These are phyloP conservation scores for Neocucurbitaria cava DNA, from an alignment of 2,329 filamentous ascomycete species.

Conservation along the genomic window DNA sequence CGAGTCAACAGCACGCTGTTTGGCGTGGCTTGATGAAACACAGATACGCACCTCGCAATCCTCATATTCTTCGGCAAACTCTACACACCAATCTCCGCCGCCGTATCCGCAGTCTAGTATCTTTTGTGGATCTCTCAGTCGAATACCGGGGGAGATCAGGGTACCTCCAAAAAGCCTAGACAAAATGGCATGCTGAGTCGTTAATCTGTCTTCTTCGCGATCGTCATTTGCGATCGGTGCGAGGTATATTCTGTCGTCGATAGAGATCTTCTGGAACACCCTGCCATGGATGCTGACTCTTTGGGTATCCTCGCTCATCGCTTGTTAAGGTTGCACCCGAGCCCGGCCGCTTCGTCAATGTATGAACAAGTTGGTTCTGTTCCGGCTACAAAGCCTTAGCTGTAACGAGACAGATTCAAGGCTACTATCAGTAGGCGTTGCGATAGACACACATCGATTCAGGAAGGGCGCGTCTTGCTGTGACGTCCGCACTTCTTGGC, in stretches of 20 bases:
- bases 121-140: constrained; percentile 34
- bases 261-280: constrained; percentile 47
- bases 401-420: background rate
- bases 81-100: constrained; percentile 46
- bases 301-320: constrained; percentile 28
- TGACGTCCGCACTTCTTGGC: background rate
- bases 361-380: too few species aligned
- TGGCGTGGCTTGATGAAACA: background rate
- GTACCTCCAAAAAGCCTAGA: constrained; percentile 37
- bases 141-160: constrained; percentile 39
- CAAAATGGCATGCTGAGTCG: constrained; percentile 44
- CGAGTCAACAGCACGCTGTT: background rate
- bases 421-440: background rate
- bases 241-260: constrained; percentile 48
- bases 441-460: background rate
- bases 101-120: constrained; percentile 52
- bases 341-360: background rate
- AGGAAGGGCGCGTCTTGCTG: background rate
- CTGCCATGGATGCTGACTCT: constrained; percentile 46
- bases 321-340: background rate
- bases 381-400: background rate
- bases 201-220: constrained; percentile 48
- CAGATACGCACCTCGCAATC: constrained; percentile 45
- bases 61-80: constrained; percentile 46
- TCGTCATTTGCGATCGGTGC: constrained; percentile 46